A percentile compares a stretch with the other conserved stretches of the same genome.
Conservation (phyloP, 805 yeast genomes). For the Wickerhamiella azyma region DNA sequence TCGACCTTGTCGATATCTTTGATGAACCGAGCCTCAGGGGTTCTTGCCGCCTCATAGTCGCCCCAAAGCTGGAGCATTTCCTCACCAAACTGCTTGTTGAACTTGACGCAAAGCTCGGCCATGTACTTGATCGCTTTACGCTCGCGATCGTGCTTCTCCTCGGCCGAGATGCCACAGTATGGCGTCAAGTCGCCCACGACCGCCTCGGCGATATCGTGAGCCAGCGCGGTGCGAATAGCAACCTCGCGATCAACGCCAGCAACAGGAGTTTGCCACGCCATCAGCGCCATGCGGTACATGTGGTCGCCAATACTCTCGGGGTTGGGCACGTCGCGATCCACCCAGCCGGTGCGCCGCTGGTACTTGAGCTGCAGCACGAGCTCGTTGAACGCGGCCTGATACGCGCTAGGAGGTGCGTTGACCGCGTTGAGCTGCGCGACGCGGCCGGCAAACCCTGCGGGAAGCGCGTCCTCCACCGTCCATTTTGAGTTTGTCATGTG, state of each 20-base stretch:
- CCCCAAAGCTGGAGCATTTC: constrained; percentile 66
- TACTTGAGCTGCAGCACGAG: constrained; percentile 58
- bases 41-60: constrained; percentile 76
- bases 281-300: constrained; percentile 86
- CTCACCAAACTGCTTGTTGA: constrained; percentile 45
- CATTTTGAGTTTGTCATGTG: constrained; percentile 25
- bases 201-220: constrained; percentile 90
- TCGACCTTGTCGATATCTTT: constrained; percentile 91
- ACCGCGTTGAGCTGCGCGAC: constrained; percentile 19
- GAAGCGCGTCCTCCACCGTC: constrained; percentile 44
- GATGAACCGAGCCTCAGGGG: constrained; percentile 74
- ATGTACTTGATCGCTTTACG: constrained; percentile 55
- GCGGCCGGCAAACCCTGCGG: constrained; percentile 31
- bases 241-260: constrained; percentile 43
- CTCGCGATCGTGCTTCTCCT: constrained; percentile 78
- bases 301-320: constrained; percentile 82
- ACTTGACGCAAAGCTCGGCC: constrained; percentile 45
- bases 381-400: constrained; percentile 40
- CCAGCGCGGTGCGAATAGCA: constrained; percentile 73
- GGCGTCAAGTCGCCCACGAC: constrained; percentile 94
- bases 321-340: constrained; percentile 44
- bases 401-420: constrained; percentile 16
- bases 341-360: constrained; percentile 89
- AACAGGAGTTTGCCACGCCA: constrained; percentile 51
- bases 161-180: constrained; percentile 38